A percentile compares a stretch with the other conserved stretches of the same genome.
Conservation (phyloP, 495 filamentous ascomycete genomes). For the Penicillium tannophilum region DNA sequence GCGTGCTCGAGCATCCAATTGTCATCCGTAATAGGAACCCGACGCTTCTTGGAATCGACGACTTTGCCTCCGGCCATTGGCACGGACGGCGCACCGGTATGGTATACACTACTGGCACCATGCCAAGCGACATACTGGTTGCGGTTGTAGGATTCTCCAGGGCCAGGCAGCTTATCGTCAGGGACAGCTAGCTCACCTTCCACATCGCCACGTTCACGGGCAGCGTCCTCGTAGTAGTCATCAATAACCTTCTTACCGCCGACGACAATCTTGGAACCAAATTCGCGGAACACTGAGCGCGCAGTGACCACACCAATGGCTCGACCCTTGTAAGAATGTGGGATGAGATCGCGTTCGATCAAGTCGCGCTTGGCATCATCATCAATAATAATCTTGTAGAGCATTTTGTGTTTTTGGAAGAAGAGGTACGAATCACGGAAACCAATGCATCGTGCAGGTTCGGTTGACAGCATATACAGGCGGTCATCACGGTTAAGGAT, state of each 20-base stretch:
- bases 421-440: slow-evolving; percentile 98
- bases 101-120: slow-evolving; percentile 92
- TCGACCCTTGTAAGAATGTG: slow-evolving; percentile 96
- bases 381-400: slow-evolving; percentile 94
- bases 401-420: slow-evolving; percentile 93
- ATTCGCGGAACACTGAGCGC: slow-evolving; percentile 94
- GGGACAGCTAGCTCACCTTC: slow-evolving; percentile 92
- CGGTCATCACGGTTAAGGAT: slow-evolving; percentile 80
- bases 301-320: slow-evolving; percentile 97
- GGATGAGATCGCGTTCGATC: slow-evolving; percentile 91
- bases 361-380: slow-evolving; percentile 91
- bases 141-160: slow-evolving; percentile 81
- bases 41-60: slow-evolving; percentile 72
- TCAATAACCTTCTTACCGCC: slow-evolving; percentile 83
- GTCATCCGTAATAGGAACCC: slow-evolving; percentile 86
- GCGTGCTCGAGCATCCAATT: slow-evolving; percentile 98
- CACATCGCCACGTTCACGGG: slow-evolving; percentile 74
- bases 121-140: slow-evolving; percentile 99
- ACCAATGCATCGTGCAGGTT: slow-evolving; percentile 92
- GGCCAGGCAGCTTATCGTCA: slow-evolving; percentile 69
- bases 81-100: slow-evolving; percentile 75
- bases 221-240: slow-evolving; percentile 84
- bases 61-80: slow-evolving; percentile 75
- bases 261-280: slow-evolving; percentile 90
- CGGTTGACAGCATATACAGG: slow-evolving; percentile 97